phyloP scores from a whole-genome alignment of 2,329 filamentous ascomycete genomes.

The Cercospora berteroae region DNA sequence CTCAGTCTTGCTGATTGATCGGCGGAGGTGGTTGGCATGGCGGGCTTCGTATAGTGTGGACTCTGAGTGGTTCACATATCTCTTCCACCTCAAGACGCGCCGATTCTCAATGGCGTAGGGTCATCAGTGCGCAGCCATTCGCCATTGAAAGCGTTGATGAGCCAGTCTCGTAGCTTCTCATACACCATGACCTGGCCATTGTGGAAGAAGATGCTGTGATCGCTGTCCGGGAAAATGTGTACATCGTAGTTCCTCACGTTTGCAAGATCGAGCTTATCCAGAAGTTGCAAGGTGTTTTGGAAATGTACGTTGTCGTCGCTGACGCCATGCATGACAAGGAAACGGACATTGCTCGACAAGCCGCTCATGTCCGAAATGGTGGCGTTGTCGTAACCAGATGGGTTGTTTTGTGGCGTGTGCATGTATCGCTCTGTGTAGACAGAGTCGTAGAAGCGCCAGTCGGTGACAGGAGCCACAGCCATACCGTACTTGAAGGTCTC shows the following conservation, averaged over 20 bases:
- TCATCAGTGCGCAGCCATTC: slow-evolving; percentile 71
- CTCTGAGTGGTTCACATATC: not conserved
- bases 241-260: slow-evolving; percentile 92
- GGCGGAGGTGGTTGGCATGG: not conserved
- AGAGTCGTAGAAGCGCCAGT: slow-evolving; percentile 92
- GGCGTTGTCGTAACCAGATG: slow-evolving; percentile 70
- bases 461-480: slow-evolving; percentile 96
- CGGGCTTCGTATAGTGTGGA: not conserved
- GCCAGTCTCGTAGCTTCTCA: slow-evolving; percentile 84
- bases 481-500: slow-evolving; percentile 93
- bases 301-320: slow-evolving; percentile 97
- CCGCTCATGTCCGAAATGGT: slow-evolving; percentile 72
- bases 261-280: slow-evolving; percentile 81
- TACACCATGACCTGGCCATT: slow-evolving; percentile 89
- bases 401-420: slow-evolving; percentile 85
- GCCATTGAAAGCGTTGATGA: slow-evolving; percentile 96
- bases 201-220: slow-evolving; percentile 94
- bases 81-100: slow-evolving; percentile 5
- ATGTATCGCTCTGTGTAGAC: slow-evolving; percentile 97
- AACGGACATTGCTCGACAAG: slow-evolving; percentile 74
- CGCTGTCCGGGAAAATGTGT: slow-evolving; percentile 92
- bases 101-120: slow-evolving; percentile 46
- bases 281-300: slow-evolving; percentile 83
- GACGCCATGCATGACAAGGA: slow-evolving; percentile 94
- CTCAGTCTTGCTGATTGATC: not conserved